Conservation (phyloP, 306 rosid genomes). For the Corylus americana region DNA sequence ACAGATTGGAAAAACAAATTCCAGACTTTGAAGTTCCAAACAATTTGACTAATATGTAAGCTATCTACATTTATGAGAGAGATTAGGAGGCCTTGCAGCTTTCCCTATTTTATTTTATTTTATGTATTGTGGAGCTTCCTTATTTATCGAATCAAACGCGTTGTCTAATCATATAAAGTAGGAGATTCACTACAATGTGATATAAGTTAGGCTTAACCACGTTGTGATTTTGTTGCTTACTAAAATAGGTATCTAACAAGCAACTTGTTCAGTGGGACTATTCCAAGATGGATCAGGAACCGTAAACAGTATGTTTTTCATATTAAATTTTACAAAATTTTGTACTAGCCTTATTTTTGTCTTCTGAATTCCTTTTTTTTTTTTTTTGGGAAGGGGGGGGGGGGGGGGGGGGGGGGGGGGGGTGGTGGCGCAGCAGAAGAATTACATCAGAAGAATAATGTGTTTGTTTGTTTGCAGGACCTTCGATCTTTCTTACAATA, state of each 20-base stretch:
- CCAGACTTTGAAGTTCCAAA: conserved; percentile 10
- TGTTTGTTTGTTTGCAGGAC: not conserved
- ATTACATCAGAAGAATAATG: not conserved
- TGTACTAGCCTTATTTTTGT: not conserved
- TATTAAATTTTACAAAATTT: not conserved
- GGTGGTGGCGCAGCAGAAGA: not conserved
- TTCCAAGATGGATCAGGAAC: conserved; percentile 25
- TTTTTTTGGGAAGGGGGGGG: not conserved
- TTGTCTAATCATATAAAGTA: not conserved
- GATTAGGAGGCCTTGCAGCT: not conserved
- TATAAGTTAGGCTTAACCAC: not conserved
- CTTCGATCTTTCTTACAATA: conserved; percentile 33
- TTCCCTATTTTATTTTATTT: not conserved
- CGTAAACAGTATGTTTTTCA: conserved; percentile 13
- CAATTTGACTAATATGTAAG: conserved; percentile 7
- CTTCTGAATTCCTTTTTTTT: not conserved
- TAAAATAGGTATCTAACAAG: conserved; percentile 28
- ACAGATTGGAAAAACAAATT: conserved; percentile 24
- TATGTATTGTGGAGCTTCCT: not conserved
- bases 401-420: too few relatives aligned
- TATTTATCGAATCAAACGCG: too few relatives aligned
- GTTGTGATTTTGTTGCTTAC: not conserved
- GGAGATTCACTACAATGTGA: too few relatives aligned
- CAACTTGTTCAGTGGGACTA: conserved; percentile 27
- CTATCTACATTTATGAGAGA: too few relatives aligned